A percentile compares a stretch with the other conserved stretches of the same genome.
These are phyloP conservation scores for Kluyveromyces starmeri DNA, from an alignment of 805 yeast species.

Conservation along the genomic window DNA sequence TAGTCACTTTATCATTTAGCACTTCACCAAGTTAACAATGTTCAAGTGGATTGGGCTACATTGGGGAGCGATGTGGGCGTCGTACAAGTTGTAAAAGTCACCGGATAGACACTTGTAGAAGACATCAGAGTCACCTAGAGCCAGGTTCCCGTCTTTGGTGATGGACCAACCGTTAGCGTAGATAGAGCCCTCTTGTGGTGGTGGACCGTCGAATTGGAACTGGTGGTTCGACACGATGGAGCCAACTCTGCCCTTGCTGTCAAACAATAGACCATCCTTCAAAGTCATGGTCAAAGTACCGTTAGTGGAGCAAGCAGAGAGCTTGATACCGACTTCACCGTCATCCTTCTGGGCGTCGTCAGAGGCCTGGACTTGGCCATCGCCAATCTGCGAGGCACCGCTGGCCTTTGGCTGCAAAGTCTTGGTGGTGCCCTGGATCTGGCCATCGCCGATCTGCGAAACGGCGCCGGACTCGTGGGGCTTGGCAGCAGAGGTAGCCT, in stretches of 20 bases:
- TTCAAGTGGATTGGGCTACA: slow-evolving; percentile 48
- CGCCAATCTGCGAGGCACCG: slow-evolving; percentile 35
- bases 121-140: slow-evolving; percentile 45
- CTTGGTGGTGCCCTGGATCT: slow-evolving; percentile 27
- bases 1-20: slow-evolving; percentile 34
- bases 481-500: slow-evolving; percentile 30
- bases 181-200: slow-evolving; percentile 64
- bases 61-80: slow-evolving; percentile 43
- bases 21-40: slow-evolving; percentile 41
- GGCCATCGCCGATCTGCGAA: slow-evolving; percentile 34
- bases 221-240: slow-evolving; percentile 68
- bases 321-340: slow-evolving; percentile 9
- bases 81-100: slow-evolving; percentile 58
- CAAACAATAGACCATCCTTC: slow-evolving; percentile 41
- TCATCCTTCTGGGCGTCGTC: slow-evolving; percentile 20
- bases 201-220: slow-evolving; percentile 72
- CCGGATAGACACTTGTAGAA: slow-evolving; percentile 64
- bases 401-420: slow-evolving; percentile 13
- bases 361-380: slow-evolving; percentile 36
- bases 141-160: slow-evolving; percentile 45
- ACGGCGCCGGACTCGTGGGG: slow-evolving; percentile 22
- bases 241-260: slow-evolving; percentile 54
- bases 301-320: slow-evolving; percentile 21
- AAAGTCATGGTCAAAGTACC: slow-evolving; percentile 44
- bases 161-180: slow-evolving; percentile 59